phyloP scores from a whole-genome alignment of 2,329 filamentous ascomycete species.

The Fusarium sp. region DNA sequence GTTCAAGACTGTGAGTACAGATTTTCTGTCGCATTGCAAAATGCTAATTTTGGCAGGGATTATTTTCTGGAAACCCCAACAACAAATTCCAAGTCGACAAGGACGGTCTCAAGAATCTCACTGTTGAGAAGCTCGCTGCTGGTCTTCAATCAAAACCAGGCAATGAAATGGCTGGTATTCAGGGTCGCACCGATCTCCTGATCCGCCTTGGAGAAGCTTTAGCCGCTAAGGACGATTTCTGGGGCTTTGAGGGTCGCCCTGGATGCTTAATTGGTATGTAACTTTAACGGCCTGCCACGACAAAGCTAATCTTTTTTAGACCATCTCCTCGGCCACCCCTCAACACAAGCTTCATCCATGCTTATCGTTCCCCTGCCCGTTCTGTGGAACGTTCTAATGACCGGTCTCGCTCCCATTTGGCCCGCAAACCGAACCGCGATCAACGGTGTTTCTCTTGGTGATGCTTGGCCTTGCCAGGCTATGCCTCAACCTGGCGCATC shows the following conservation, averaged over 20 bases:
- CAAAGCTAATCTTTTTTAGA: constrained; percentile 65
- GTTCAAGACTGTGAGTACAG: constrained; percentile 78
- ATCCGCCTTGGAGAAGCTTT: constrained; percentile 81
- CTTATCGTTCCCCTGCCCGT: constrained; percentile 89
- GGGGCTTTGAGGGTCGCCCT: constrained; percentile 84
- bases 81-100: constrained; percentile 94
- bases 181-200: constrained; percentile 85
- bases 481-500: constrained; percentile 74
- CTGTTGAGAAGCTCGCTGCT: constrained; percentile 78
- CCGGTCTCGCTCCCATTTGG: constrained; percentile 89
- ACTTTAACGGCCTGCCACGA: not conserved
- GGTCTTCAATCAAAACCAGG: constrained; percentile 86
- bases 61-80: constrained; percentile 84
- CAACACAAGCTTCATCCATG: constrained; percentile 88
- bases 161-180: constrained; percentile 86
- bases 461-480: constrained; percentile 90
- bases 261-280: constrained; percentile 91
- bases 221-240: constrained; percentile 80
- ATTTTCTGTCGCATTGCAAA: not conserved
- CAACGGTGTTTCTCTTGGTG: constrained; percentile 87
- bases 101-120: constrained; percentile 79
- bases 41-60: constrained; percentile 62
- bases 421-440: constrained; percentile 86
- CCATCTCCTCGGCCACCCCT: constrained; percentile 91
- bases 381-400: constrained; percentile 91